phyloP scores from a whole-genome alignment of 2,329 filamentous ascomycete genomes.

The Neurospora sp. region DNA sequence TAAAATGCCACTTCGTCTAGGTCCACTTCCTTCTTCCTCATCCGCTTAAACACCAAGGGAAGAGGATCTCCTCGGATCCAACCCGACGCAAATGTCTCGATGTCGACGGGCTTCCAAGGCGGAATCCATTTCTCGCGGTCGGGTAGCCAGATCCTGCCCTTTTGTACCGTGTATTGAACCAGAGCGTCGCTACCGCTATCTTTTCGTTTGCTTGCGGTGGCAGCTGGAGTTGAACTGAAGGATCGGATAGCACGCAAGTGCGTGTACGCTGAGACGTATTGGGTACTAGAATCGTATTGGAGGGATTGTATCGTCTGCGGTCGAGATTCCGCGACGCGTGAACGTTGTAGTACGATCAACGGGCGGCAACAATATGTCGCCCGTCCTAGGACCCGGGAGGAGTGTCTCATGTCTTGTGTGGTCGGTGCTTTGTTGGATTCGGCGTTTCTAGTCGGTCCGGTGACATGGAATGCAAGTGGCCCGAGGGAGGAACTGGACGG shows the following conservation, averaged over 20 bases:
- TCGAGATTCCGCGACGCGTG: background rate
- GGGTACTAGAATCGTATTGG: background rate
- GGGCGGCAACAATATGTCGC: background rate
- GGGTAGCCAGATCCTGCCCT: background rate
- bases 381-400: background rate
- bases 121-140: background rate
- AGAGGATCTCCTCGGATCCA: background rate
- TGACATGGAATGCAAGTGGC: background rate
- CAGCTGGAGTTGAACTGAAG: background rate
- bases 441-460: background rate
- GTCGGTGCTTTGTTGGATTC: background rate
- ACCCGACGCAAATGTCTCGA: background rate
- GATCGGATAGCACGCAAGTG: background rate
- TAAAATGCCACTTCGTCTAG: background rate
- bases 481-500: background rate
- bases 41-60: background rate
- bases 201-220: background rate
- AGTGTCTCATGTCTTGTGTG: background rate
- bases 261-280: background rate
- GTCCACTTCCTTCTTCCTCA: background rate
- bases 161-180: background rate
- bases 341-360: background rate
- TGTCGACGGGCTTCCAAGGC: background rate
- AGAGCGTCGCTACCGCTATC: background rate
- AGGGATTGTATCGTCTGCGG: background rate